Evolutionary conservation across 78 protist species (phyloP), one percentile per base, ranked within the genome.

Genomic region (Dictyostelium discoideum): DNA sequence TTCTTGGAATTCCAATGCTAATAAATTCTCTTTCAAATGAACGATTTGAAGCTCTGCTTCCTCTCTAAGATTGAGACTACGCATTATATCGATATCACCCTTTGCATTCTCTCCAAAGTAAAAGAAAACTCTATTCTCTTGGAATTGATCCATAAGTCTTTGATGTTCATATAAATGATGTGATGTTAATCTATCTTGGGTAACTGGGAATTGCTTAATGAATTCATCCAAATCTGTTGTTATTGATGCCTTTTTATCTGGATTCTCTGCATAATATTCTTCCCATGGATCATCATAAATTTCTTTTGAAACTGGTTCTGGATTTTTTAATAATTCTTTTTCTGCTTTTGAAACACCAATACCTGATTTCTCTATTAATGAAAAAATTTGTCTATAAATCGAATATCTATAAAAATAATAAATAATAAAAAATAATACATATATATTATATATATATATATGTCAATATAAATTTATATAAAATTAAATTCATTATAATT

Each of bases 251-350:
- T 37, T 26, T 18, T 39, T 29, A 2, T 5, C 40, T 32, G 60
- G 67, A 54, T 72, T 48, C 16, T 72, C 24, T 39, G 40, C 26
- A 63, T 65, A 88, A 26, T 22, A 80, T 42, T 78, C 37, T 32
- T 88, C 94, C 94, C 94, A 88, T 57, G 86, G 86, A 32, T 88
- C 94, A 26, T 88, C 94, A 63, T 16, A 13, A 4, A 88, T 0
- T 32, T 88, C 85, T 3, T n/a, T 39, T 50, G 57, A 3, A 20
- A 16, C 37, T 32, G 50, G 32, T 9, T 32, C 20, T 88, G 94
- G 94, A 46, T 29, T 63, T 9, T 16, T 42, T 9, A 88, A 20
- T 39, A 40, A 39, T 16, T 80, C 83, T 67, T 79, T 82, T 5
- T 88, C 94, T 37, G 20, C 63, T 11, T 13, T 44, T 67, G 94